phyloP scores from a whole-genome alignment of 2,329 filamentous ascomycete genomes.

The Sclerotinia trifoliorum region DNA sequence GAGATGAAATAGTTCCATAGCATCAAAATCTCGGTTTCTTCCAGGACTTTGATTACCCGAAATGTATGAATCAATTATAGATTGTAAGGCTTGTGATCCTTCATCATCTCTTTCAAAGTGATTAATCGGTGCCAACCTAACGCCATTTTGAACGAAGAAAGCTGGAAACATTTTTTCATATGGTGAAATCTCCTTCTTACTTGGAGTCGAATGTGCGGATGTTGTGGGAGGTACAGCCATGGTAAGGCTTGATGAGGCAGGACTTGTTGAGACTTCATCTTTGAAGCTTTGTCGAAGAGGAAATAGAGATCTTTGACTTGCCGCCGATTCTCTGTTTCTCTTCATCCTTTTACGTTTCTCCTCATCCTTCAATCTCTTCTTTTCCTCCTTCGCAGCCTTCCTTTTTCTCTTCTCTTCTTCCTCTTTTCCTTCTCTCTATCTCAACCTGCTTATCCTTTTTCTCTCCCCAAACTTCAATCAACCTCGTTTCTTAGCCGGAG shows the following conservation, averaged over 20 bases:
- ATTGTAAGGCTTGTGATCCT: conserved; percentile 51
- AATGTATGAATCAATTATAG: conserved; percentile 54
- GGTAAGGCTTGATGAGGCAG: conserved; percentile 29
- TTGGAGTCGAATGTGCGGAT: conserved; percentile 32
- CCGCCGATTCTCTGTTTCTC: conserved; percentile 47
- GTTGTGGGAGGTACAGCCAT: conserved; percentile 22
- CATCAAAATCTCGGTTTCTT: conserved; percentile 46
- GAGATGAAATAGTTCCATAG: conserved; percentile 49
- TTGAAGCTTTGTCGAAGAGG: conserved; percentile 24
- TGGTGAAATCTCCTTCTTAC: conserved; percentile 36
- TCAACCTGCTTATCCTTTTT: conserved; percentile 43
- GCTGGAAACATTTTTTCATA: conserved; percentile 70
- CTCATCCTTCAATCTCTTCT: conserved; percentile 38
- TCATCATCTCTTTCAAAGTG: conserved; percentile 58
- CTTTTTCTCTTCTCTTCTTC: conserved; percentile 45
- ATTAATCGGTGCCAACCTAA: conserved; percentile 61
- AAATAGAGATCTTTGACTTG: conserved; percentile 45
- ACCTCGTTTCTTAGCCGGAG: conserved; percentile 35
- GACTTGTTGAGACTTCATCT: conserved; percentile 32
- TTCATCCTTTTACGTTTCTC: conserved; percentile 39
- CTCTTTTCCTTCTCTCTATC: conserved; percentile 33
- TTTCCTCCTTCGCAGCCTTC: conserved; percentile 41
- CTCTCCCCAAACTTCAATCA: conserved; percentile 35
- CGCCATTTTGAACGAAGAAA: conserved; percentile 75
- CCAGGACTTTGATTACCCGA: conserved; percentile 49